Percentiles rank a stretch among this genome's conserved stretches.
phyloP scores from a whole-genome alignment of 2,329 filamentous ascomycete species.

The Pseudogymnoascus sp. region DNA sequence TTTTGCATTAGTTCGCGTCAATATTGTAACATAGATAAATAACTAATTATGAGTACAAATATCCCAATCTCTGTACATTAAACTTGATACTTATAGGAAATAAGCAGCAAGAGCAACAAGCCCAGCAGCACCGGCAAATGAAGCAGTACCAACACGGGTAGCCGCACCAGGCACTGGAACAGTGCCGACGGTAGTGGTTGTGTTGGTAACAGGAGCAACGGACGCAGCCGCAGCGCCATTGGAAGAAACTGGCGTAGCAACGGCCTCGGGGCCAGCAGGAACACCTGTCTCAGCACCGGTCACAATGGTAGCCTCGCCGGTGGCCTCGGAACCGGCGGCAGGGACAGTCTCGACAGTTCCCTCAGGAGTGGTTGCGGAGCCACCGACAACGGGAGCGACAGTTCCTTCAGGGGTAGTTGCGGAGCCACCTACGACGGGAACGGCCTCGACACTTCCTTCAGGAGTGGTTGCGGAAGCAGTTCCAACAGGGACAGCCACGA shows the following conservation, averaged over 20 bases:
- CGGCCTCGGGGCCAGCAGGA: background rate
- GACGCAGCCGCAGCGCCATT: background rate
- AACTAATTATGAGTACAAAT: background rate
- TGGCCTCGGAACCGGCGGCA: background rate
- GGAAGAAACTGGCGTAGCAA: background rate
- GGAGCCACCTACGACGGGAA: background rate
- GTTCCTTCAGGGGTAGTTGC: conserved; percentile 5
- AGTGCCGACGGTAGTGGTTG: background rate
- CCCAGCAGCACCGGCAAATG: background rate
- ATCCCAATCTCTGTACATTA: background rate
- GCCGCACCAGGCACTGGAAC: background rate
- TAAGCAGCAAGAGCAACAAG: background rate
- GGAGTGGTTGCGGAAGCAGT: too few relatives aligned
- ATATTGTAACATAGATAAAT: too few relatives aligned
- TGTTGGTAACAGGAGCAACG: background rate
- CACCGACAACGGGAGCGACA: background rate
- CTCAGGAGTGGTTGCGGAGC: background rate
- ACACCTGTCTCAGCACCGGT: background rate
- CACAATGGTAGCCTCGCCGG: background rate
- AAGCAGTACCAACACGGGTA: background rate
- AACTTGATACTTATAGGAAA: background rate
- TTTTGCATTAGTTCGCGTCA: too few relatives aligned
- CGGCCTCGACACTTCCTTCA: background rate
- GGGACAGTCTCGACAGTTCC: background rate
- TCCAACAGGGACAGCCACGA: too few relatives aligned